A percentile compares a stretch with the other conserved stretches of the same genome.
Evolutionary conservation across 208 protist genomes (phyloP).

Genomic region (Novymonas esmeraldas): DNA sequence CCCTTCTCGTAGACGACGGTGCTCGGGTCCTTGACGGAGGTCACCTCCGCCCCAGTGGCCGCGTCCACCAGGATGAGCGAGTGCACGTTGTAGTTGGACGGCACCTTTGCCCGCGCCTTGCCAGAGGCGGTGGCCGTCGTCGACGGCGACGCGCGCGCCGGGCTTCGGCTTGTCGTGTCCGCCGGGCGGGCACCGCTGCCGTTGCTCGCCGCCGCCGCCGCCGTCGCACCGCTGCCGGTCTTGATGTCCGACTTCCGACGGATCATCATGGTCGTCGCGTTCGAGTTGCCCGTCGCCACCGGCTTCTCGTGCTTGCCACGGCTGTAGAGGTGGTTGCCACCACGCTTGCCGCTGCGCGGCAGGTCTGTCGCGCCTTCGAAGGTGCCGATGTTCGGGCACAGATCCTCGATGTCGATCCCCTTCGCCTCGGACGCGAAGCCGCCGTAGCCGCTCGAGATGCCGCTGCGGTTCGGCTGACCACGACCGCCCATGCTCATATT

Average conservation of each 20-base stretch:
- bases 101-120: constrained; percentile 54
- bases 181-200: not conserved
- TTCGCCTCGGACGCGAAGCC: constrained; percentile 41
- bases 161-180: not conserved
- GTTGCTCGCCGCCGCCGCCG: not conserved
- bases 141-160: constrained; percentile 8
- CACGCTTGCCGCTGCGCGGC: constrained; percentile 68
- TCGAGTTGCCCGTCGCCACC: constrained; percentile 41
- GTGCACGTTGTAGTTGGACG: constrained; percentile 79
- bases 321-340: constrained; percentile 66
- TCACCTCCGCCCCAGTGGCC: constrained; percentile 10
- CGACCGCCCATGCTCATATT: constrained; percentile 40
- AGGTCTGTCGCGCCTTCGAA: constrained; percentile 52
- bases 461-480: constrained; percentile 27
- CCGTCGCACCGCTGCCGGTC: not conserved
- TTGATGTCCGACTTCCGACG: constrained; percentile 37
- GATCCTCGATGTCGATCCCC: constrained; percentile 31
- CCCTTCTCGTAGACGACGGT: constrained; percentile 54
- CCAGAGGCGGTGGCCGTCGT: constrained; percentile 10
- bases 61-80: constrained; percentile 67
- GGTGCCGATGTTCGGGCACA: constrained; percentile 63
- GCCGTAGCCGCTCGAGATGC: constrained; percentile 42
- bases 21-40: constrained; percentile 54
- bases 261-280: constrained; percentile 47
- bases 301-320: constrained; percentile 55